phyloP scores from a whole-genome alignment of 805 yeast genomes.

The Kuraishia hungarica region DNA sequence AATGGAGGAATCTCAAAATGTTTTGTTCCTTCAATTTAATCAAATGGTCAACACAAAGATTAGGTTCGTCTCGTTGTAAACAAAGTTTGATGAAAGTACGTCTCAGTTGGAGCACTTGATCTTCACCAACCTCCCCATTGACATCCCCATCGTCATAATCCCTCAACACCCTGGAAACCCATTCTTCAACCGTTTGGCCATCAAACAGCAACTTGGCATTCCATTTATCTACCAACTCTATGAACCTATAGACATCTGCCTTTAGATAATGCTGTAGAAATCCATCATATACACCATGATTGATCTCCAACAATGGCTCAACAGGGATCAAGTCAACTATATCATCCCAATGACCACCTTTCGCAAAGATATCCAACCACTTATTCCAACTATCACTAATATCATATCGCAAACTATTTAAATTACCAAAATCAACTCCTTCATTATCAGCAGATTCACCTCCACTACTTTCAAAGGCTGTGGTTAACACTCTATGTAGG shows the following conservation, averaged over 20 bases:
- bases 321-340: constrained; percentile 53
- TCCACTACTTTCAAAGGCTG: constrained; percentile 11
- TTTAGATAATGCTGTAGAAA: constrained; percentile 39
- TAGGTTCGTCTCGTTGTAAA: constrained; percentile 47
- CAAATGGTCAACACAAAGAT: constrained; percentile 57
- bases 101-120: constrained; percentile 22
- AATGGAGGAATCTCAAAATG: constrained; percentile 48
- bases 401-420: constrained; percentile 5
- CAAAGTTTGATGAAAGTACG: constrained; percentile 43
- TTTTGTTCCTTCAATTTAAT: constrained; percentile 44
- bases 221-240: constrained; percentile 46
- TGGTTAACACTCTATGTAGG: constrained; percentile 29
- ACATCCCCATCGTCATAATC: constrained; percentile 13
- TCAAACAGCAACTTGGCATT: constrained; percentile 40
- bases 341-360: constrained; percentile 32
- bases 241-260: constrained; percentile 27
- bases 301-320: constrained; percentile 25
- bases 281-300: constrained; percentile 30
- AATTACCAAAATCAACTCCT: background rate
- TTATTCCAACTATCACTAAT: constrained; percentile 50
- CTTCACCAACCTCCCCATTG: constrained; percentile 3
- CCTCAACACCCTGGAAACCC: constrained; percentile 38
- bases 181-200: constrained; percentile 28
- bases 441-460: too few relatives aligned
- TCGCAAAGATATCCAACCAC: constrained; percentile 48